These are phyloP conservation scores for Acanthamoeba pearcei DNA, from an alignment of 208 protist species.

Conservation along the genomic window DNA sequence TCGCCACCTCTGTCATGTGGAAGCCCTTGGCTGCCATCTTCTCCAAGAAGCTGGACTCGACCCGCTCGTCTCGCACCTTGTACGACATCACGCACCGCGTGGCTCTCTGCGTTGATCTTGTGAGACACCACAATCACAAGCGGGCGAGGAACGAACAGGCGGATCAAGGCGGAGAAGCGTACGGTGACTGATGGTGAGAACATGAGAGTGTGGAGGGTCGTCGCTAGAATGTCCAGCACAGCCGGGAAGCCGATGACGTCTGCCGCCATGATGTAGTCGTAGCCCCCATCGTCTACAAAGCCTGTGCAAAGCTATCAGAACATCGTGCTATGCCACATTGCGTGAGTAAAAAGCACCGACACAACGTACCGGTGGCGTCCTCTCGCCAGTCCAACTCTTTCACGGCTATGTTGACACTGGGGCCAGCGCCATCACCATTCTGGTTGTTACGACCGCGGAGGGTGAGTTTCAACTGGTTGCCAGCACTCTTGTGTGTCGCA, in stretches of 20 bases:
- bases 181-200: constrained; percentile 1
- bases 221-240: constrained; percentile 14
- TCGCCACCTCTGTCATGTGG: neutral
- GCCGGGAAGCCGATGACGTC: constrained; percentile 34
- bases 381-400: neutral
- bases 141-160: neutral
- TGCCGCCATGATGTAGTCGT: constrained; percentile 27
- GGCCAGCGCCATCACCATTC: neutral
- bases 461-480: no score
- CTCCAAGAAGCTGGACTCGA: constrained; percentile 7
- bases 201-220: constrained; percentile 2
- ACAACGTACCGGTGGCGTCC: neutral
- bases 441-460: neutral
- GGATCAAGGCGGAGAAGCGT: neutral
- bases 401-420: neutral
- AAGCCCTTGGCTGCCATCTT: constrained; percentile 32
- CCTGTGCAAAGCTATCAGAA: neutral
- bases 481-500: no score
- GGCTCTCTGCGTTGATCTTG: neutral
- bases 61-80: constrained; percentile 20
- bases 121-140: neutral
- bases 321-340: no score
- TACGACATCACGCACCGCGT: constrained; percentile 12
- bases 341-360: neutral
- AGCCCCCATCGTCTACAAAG: neutral